These are phyloP conservation scores for Arabidopsis thaliana DNA, from an alignment of 345 rosid genomes.

Conservation along the genomic window TAIR10.1 NC_003071.7:11761001-11761500, in stretches of 20 bases:
- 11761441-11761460: not conserved
- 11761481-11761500: not conserved
- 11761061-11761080: too few relatives aligned
- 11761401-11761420: not conserved
- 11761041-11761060: too few relatives aligned
- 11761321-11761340: not conserved
- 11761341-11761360: not conserved
- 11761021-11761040: too few relatives aligned
- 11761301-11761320: not conserved
- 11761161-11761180: not conserved
- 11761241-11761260: constrained; percentile 17
- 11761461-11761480: not conserved
- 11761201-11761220: constrained; percentile 31
- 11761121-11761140: too few relatives aligned
- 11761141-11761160: too few relatives aligned
- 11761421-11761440: not conserved
- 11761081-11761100: too few relatives aligned
- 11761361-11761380: not conserved
- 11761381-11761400: constrained; percentile 13
- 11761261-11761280: constrained; percentile 29
- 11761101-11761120: too few relatives aligned
- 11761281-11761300: constrained; percentile 26
- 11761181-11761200: constrained; percentile 15
- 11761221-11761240: constrained; percentile 40
- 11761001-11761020: too few relatives aligned